phyloP scores from a whole-genome alignment of 2,329 filamentous ascomycete species.

The Cladosporium cucumerinum region DNA sequence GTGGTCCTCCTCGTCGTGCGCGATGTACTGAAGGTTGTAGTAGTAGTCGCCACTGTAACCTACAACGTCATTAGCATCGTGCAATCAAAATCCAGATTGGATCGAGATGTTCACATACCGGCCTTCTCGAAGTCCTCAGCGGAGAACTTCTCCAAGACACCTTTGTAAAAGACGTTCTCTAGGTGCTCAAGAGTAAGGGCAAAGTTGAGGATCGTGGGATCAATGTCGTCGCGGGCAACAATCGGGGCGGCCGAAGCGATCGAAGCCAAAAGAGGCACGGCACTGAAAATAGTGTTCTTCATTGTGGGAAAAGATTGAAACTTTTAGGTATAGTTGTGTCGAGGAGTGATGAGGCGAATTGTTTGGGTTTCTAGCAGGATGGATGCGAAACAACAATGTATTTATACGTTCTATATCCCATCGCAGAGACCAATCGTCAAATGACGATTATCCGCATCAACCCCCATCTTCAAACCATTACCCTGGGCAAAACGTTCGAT shows the following conservation, averaged over 20 bases:
- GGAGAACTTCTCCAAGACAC: slow-evolving; percentile 57
- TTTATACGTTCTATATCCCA: background rate
- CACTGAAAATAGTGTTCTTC: slow-evolving; percentile 21
- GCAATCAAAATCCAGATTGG: background rate
- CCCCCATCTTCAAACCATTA: background rate
- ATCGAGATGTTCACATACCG: slow-evolving; percentile 36
- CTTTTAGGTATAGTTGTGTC: background rate
- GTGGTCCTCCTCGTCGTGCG: slow-evolving; percentile 56
- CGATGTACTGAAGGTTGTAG: slow-evolving; percentile 55
- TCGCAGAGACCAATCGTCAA: background rate
- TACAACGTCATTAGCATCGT: slow-evolving; percentile 1
- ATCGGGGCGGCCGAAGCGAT: slow-evolving; percentile 13
- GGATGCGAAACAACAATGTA: background rate
- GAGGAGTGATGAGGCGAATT: background rate
- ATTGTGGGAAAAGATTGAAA: slow-evolving; percentile 14
- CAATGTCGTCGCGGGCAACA: slow-evolving; percentile 16
- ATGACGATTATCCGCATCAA: background rate
- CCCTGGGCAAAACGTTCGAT: background rate
- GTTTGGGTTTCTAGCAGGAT: background rate
- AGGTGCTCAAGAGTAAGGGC: slow-evolving; percentile 44
- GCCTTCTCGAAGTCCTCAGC: slow-evolving; percentile 50
- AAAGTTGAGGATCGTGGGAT: slow-evolving; percentile 37
- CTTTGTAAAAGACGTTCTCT: slow-evolving; percentile 60
- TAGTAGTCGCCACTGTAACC: slow-evolving; percentile 50
- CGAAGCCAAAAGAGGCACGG: slow-evolving; percentile 15